phyloP scores from a whole-genome alignment of 2,329 filamentous ascomycete genomes.

The Helotiales sp. region DNA sequence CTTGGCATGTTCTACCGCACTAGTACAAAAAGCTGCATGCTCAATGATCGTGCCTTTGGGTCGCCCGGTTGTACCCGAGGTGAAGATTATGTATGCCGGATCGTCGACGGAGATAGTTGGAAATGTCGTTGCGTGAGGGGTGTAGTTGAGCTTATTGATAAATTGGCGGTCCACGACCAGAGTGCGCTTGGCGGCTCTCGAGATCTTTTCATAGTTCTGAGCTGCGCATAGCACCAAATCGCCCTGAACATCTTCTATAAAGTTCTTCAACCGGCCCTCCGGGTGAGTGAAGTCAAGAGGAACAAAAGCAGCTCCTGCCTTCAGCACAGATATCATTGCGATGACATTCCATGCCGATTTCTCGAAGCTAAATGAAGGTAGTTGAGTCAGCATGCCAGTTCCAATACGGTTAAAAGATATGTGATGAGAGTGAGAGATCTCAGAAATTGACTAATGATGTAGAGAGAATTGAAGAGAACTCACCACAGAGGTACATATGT shows the following conservation, averaged over 20 bases:
- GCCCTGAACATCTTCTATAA: background rate
- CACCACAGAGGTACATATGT: background rate
- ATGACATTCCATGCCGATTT: conserved; percentile 75
- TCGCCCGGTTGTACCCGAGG: conserved; percentile 36
- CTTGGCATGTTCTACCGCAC: background rate
- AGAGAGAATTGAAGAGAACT: background rate
- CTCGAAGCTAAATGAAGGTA: conserved; percentile 58
- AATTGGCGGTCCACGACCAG: background rate
- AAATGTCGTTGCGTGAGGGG: background rate
- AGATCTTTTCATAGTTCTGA: background rate
- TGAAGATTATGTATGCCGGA: conserved; percentile 32
- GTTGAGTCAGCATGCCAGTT: background rate
- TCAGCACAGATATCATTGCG: conserved; percentile 72
- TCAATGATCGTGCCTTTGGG: conserved; percentile 36
- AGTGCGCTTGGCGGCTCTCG: background rate
- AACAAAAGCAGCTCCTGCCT: conserved; percentile 76
- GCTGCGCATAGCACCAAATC: background rate
- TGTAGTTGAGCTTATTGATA: background rate
- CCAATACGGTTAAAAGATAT: too few relatives aligned
- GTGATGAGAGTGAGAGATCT: too few relatives aligned
- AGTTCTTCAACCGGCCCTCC: background rate
- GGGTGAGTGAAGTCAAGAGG: conserved; percentile 75
- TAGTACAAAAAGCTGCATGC: conserved; percentile 23
- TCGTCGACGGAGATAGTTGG: background rate
- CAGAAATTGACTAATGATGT: too few relatives aligned